Conservation (phyloP, 331 rosid genomes). For the Quercus lobata region DNA sequence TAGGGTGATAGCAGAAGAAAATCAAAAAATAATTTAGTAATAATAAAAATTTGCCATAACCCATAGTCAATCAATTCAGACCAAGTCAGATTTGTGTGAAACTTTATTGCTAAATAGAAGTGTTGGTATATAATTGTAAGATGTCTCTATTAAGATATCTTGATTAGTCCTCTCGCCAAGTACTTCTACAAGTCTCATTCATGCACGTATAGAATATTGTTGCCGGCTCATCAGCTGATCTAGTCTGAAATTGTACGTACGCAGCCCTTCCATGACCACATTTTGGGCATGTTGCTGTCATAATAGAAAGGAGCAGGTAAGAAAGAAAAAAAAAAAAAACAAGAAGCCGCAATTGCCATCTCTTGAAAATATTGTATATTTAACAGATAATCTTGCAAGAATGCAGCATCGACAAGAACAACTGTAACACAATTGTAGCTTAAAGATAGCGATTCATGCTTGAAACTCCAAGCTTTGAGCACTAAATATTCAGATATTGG, state of each 20-base stretch:
- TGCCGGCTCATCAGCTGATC: conserved; percentile 78
- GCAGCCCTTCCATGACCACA: conserved; percentile 53
- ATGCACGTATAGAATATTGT: conserved; percentile 55
- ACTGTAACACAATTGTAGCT: background rate
- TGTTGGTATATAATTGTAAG: background rate
- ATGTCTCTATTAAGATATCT: background rate
- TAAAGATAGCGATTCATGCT: background rate
- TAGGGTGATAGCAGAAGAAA: too few relatives aligned
- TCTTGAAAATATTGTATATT: background rate
- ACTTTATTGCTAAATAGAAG: too few relatives aligned
- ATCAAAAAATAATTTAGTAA: too few relatives aligned
- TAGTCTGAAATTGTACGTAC: conserved; percentile 58
- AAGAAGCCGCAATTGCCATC: background rate
- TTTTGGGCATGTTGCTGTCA: conserved; percentile 50
- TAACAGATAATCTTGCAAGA: background rate
- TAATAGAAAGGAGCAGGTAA: background rate
- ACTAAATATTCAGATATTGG: background rate
- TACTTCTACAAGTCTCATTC: conserved; percentile 39
- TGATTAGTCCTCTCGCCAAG: conserved; percentile 43
- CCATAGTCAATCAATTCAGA: too few relatives aligned
- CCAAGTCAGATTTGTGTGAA: too few relatives aligned
- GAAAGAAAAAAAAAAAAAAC: background rate
- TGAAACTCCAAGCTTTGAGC: background rate
- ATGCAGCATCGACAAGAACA: background rate
- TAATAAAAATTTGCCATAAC: too few relatives aligned